Base-by-base conservation (phyloP, 305 asterid species). In the Fraxinus dipetala region DNA sequence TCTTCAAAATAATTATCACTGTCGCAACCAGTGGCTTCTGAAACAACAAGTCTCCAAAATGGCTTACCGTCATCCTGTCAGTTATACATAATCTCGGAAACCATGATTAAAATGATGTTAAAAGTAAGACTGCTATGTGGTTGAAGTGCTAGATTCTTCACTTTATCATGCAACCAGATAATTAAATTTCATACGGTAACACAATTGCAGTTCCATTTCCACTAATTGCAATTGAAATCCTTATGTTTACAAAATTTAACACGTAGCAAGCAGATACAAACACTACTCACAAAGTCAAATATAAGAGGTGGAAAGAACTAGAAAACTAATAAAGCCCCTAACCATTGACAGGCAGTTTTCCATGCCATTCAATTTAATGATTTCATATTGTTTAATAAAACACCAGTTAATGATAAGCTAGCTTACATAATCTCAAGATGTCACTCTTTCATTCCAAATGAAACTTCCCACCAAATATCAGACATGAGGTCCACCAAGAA, bases 31-130 rank as follows among this genome's bases (percentile, higher is more conserved):
- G 99, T 96, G 88, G 98, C 98, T 90, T 94, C 97, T 61, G 92
- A 86, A 79, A 96, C 98, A 24, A 93, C 93, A 69, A 90, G 91
- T 87, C 88, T 96, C 99, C 98, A 96, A 81, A 96, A 96, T 48
- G 98, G 96, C 86, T 85, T 91, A 22, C 97, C 99, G 85, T 96
- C 99, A 80, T 95, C 97, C 99, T 94, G 86, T 72, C 82, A 81
- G 80, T 28, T 77, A 84, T 70, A 32, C 20, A 70, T 70, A 70
- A 31, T 2, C 24, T 70, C 32, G 40, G 43, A 70, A 30, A 31
- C 24, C 18, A 70, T 70, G 40, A 31, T 70, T 38, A 38, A 6
- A 48, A 84, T 73, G 34, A 20, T 20, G n/a, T 38, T 34, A 18
- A 80, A 51, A 77, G 35, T 56, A 72, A 79, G 7, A 59, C 2